These are phyloP conservation scores for Hamigera avellanea DNA, from an alignment of 495 filamentous ascomycete genomes.

Conservation along the genomic window DNA sequence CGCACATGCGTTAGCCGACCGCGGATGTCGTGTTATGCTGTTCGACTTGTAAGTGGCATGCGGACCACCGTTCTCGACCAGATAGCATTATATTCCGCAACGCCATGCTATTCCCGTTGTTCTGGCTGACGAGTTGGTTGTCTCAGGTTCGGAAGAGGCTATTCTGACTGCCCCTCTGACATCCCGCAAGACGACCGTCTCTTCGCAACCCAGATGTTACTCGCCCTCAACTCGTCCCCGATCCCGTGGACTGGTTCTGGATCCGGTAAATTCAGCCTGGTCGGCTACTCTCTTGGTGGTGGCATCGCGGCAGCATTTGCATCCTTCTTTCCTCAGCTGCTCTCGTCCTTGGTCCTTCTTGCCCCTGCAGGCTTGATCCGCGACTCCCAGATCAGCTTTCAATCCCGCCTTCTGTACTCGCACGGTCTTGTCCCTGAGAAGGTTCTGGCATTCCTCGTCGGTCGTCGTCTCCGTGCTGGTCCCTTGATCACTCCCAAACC, in stretches of 20 bases:
- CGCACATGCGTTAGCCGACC: constrained; percentile 56
- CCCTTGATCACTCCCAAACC: constrained; percentile 26
- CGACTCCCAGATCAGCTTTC: constrained; percentile 45
- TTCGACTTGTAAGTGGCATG: constrained; percentile 44
- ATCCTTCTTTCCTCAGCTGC: constrained; percentile 51
- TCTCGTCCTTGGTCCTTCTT: constrained; percentile 59
- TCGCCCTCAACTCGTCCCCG: constrained; percentile 57
- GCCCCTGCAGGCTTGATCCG: constrained; percentile 66
- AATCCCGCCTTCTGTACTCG: constrained; percentile 50
- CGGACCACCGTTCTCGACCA: too few relatives aligned
- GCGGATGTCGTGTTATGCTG: constrained; percentile 73
- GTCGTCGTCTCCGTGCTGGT: constrained; percentile 38
- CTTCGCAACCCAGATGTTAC: constrained; percentile 62
- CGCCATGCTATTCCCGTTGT: too few relatives aligned
- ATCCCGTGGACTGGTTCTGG: constrained; percentile 52
- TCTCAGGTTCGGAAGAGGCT: constrained; percentile 64
- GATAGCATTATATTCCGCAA: too few relatives aligned
- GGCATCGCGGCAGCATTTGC: constrained; percentile 68
- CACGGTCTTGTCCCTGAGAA: constrained; percentile 45
- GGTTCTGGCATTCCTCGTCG: constrained; percentile 41
- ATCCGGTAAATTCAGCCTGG: constrained; percentile 48
- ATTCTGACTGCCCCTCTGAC: constrained; percentile 55
- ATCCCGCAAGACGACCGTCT: constrained; percentile 62
- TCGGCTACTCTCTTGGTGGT: constrained; percentile 83
- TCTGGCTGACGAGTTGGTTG: neutral